Percentiles rank a stretch among this genome's conserved stretches.
phyloP scores from a whole-genome alignment of 2,329 filamentous ascomycete genomes.

The Chalaropsis thielavioides region DNA sequence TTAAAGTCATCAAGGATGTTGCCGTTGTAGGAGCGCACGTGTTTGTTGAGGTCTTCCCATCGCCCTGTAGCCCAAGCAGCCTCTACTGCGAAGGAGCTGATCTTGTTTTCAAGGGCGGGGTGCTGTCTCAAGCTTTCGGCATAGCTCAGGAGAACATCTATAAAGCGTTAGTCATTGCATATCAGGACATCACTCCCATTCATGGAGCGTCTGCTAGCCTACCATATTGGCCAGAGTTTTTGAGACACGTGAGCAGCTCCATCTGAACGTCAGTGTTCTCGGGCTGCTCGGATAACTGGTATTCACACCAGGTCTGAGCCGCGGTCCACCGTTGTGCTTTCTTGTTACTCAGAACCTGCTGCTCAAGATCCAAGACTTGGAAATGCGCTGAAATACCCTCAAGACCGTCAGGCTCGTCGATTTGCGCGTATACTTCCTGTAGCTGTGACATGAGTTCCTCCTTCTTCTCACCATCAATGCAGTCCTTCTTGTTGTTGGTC shows the following conservation, averaged over 20 bases:
- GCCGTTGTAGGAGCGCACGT: constrained; percentile 42
- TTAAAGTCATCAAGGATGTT: constrained; percentile 55
- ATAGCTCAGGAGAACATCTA: constrained; percentile 74
- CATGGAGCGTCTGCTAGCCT: constrained; percentile 22
- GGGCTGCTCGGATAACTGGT: constrained; percentile 68
- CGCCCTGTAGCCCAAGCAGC: constrained; percentile 81
- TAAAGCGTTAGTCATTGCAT: constrained; percentile 19
- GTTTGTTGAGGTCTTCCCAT: constrained; percentile 60
- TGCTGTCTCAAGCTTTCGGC: constrained; percentile 58
- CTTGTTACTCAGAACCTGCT: constrained; percentile 82
- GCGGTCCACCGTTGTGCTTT: constrained; percentile 90
- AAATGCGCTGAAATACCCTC: constrained; percentile 86
- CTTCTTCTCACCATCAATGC: constrained; percentile 33
- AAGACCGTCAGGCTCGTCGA: constrained; percentile 92
- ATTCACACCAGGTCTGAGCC: constrained; percentile 95
- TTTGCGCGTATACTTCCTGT: constrained; percentile 90
- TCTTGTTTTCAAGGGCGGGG: constrained; percentile 39
- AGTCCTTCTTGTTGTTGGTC: constrained; percentile 16
- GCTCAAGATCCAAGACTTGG: constrained; percentile 75
- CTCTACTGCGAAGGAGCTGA: constrained; percentile 76
- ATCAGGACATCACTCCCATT: neutral
- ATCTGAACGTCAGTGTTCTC: constrained; percentile 63
- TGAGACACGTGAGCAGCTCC: constrained; percentile 73
- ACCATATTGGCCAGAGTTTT: constrained; percentile 93
- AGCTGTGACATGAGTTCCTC: constrained; percentile 52